Evolutionary conservation across 768 basidiomycete species (phyloP).

Genomic region (Tricholomella constricta): DNA sequence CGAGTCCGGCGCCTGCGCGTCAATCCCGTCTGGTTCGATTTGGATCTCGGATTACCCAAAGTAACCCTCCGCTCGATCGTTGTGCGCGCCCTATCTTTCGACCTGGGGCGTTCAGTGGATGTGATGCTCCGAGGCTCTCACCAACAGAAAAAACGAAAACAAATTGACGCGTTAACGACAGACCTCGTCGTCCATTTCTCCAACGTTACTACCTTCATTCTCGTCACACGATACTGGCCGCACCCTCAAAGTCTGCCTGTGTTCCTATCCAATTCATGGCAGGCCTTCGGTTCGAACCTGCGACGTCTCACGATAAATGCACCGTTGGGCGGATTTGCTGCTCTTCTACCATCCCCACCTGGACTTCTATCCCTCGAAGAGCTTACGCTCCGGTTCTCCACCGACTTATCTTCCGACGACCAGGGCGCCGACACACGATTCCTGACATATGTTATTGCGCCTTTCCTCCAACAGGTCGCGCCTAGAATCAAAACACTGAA

Average conservation of each 20-base stretch:
- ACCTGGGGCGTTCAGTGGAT: not conserved
- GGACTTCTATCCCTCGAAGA: conserved; percentile 6
- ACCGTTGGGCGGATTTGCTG: conserved; percentile 6
- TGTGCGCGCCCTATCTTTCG: not conserved
- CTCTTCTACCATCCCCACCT: conserved; percentile 7
- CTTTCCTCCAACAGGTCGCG: conserved; percentile 4
- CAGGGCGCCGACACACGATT: not conserved
- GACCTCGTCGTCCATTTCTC: conserved; percentile 7
- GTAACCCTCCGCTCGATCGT: conserved; percentile 2
- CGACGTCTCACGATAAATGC: conserved; percentile 13
- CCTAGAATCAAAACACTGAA: conserved; percentile 7
- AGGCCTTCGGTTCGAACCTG: conserved; percentile 10
- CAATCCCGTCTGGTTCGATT: conserved; percentile 17
- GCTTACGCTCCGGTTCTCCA: conserved; percentile 11
- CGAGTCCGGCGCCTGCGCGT: conserved; percentile 16
- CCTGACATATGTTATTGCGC: not conserved
- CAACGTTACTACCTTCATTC: conserved; percentile 12
- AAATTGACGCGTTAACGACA: conserved; percentile 8
- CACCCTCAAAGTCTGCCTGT: conserved; percentile 10
- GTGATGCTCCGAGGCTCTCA: not conserved
- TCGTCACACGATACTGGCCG: conserved; percentile 13
- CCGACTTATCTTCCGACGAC: conserved; percentile 8
- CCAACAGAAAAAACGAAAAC: not conserved
- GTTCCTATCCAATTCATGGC: conserved; percentile 11
- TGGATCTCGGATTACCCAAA: conserved; percentile 2